Base-by-base conservation (phyloP, 768 basidiomycete species). In the Mycena albidolilacea region DNA sequence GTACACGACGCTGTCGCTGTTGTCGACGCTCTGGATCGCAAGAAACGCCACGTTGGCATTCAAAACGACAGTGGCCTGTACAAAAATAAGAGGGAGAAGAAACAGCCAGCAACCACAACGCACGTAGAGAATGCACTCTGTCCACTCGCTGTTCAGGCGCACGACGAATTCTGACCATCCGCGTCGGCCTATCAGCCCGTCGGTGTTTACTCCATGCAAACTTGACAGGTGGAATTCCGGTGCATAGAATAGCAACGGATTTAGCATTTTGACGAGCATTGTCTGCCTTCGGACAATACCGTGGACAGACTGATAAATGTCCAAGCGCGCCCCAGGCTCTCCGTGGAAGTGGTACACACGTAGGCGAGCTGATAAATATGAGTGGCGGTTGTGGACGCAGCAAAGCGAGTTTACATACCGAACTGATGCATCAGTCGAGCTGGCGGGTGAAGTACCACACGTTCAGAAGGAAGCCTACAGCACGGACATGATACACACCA, bases 41-140 rank as follows among this genome's bases (percentile, higher is more conserved):
- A 93, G 80, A 73, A 92, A 90, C 0, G 85, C 88, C 0, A 92
- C 88, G 61, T 91, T 91, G 14, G 88, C 89, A 41, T 87, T 88
- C n/a, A 92, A 75, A 17, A 92, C 81, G 2, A 92, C 89, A 0
- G 89, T 89, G 1, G 86, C 86, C 90, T 91, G 52, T 11, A 48
- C 10, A 58, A 17, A 61, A 37, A 39, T n/a, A 23, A 57, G n/a
- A n/a, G n/a, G 54, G 23, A 55, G n/a, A 5, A 17, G 14, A 46
- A 7, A 77, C 23, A 19, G 23, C 43, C 3, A 38, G 5, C 50
- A 43, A 48, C 14, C 23, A 69, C 50, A 50, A 71, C 87, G 64
- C 67, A 91, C 91, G 65, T 88, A 86, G 30, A 90, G 86, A 59
- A 85, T 88, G 55, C 88, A 86, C 69, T 87, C 87, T 72, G 87